Evolutionary conservation across 345 rosid genomes (phyloP).

Genomic region (Citrus sp.): DNA sequence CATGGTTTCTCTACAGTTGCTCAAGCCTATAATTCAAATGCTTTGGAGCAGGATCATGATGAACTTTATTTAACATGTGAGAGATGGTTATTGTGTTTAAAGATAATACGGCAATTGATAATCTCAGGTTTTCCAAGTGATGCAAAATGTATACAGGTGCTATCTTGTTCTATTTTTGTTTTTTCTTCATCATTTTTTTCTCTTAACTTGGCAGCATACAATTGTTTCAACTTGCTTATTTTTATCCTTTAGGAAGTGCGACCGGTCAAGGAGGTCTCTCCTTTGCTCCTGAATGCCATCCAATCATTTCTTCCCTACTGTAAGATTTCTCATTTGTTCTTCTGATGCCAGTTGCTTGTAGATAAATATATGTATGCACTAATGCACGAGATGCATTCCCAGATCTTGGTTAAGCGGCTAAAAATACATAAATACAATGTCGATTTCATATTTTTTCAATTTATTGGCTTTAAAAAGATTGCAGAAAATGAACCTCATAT

Average conservation of each 20-base stretch:
- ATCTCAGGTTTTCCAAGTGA: constrained; percentile 90
- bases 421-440: background rate
- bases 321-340: constrained; percentile 38
- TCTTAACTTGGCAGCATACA: background rate
- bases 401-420: background rate
- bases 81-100: constrained; percentile 92
- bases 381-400: background rate
- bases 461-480: background rate
- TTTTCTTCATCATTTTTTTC: background rate
- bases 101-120: constrained; percentile 77
- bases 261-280: constrained; percentile 90
- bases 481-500: background rate
- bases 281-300: constrained; percentile 69
- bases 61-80: constrained; percentile 84
- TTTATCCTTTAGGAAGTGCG: constrained; percentile 59
- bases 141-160: constrained; percentile 78
- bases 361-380: background rate
- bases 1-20: constrained; percentile 64
- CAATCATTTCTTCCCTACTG: constrained; percentile 88
- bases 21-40: constrained; percentile 51
- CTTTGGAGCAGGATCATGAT: constrained; percentile 57
- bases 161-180: background rate
- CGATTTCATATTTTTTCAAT: background rate
- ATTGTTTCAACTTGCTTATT: constrained; percentile 12
- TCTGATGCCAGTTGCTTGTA: background rate